Evolutionary conservation across 192 early-diverging fungal species (phyloP).

Genomic region (Gonapodya sp.): DNA sequence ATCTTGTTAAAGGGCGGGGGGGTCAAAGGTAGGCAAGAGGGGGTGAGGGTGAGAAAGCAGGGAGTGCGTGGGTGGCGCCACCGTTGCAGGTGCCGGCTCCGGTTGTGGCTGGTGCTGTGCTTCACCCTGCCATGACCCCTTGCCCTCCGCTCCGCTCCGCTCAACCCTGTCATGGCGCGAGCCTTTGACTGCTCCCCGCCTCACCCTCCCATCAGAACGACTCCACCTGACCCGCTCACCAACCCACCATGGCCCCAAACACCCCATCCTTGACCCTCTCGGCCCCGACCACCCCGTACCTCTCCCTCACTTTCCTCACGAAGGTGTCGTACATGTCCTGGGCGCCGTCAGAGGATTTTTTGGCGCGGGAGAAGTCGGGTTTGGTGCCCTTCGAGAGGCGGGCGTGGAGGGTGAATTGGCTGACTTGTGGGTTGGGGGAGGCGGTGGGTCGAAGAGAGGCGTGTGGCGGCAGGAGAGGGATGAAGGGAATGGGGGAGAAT

Average conservation of each 20-base stretch:
- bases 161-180: background rate
- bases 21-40: background rate
- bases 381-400: constrained; percentile 71
- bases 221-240: no score
- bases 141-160: background rate
- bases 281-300: constrained; percentile 52
- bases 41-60: background rate
- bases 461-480: background rate
- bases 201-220: background rate
- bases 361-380: constrained; percentile 87
- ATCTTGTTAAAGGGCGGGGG: constrained; percentile 41
- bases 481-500: no score
- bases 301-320: constrained; percentile 49
- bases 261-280: constrained; percentile 71
- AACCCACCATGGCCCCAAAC: constrained; percentile 77
- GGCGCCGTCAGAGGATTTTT: constrained; percentile 59
- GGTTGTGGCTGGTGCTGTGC: no score
- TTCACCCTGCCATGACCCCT: background rate
- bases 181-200: background rate
- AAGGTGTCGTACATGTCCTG: constrained; percentile 68
- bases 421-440: constrained; percentile 39
- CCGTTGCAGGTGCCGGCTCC: background rate
- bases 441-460: background rate
- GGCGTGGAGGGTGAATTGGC: constrained; percentile 90
- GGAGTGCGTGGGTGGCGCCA: background rate